Conservation (phyloP, 1,284 basidiomycete species). For the Microbotryum lychnidis-dioicae region DNA sequence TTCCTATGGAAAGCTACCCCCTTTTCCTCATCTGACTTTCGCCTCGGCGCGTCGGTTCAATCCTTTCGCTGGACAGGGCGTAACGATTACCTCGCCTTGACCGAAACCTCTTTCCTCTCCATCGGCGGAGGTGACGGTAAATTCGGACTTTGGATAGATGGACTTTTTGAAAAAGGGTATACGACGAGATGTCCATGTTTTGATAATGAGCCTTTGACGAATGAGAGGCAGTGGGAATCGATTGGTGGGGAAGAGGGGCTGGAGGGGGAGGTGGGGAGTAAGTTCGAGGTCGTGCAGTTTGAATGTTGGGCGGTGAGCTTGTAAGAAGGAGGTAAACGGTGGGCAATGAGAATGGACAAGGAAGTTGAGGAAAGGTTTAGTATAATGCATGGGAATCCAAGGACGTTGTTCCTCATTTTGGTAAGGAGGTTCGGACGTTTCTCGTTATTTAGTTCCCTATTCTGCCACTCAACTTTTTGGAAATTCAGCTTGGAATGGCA, state of each 20-base stretch:
- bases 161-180: slow-evolving; percentile 69
- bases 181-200: slow-evolving; percentile 79
- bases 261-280: slow-evolving; percentile 8
- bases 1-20: slow-evolving; percentile 59
- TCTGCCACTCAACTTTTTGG: too few relatives aligned
- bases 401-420: too few relatives aligned
- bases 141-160: slow-evolving; percentile 85
- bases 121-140: slow-evolving; percentile 85
- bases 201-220: slow-evolving; percentile 55
- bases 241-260: slow-evolving; percentile 4
- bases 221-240: not conserved
- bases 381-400: too few relatives aligned
- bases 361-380: too few relatives aligned
- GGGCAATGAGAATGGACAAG: too few relatives aligned
- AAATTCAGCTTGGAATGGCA: too few relatives aligned
- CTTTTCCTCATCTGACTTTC: slow-evolving; percentile 31
- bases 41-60: slow-evolving; percentile 45
- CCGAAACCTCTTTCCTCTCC: slow-evolving; percentile 67
- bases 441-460: too few relatives aligned
- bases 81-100: slow-evolving; percentile 84
- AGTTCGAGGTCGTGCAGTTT: slow-evolving; percentile 32
- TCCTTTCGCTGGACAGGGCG: slow-evolving; percentile 79
- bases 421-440: too few relatives aligned
- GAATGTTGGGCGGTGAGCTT: slow-evolving; percentile 32
- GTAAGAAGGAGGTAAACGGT: not conserved